Conservation (phyloP, 768 basidiomycete genomes). For the Obba rivulosa region DNA sequence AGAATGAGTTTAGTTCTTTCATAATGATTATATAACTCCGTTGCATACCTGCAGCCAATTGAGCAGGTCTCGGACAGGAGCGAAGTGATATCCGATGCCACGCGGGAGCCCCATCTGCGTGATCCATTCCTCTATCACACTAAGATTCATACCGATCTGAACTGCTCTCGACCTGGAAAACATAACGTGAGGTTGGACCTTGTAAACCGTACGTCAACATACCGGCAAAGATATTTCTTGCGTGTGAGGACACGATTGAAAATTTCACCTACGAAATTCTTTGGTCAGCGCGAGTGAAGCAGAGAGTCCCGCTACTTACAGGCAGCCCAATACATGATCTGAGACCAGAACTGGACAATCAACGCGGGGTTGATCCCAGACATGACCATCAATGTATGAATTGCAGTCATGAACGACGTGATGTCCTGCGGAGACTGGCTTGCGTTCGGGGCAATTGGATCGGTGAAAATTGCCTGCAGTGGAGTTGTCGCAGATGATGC, state of each 20-base stretch:
- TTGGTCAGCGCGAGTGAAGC: conserved; percentile 1
- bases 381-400: conserved; percentile 76
- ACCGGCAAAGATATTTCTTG: conserved; percentile 94
- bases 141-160: conserved; percentile 85
- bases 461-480: conserved; percentile 46
- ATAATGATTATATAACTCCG: conserved; percentile 2
- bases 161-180: conserved; percentile 67
- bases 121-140: conserved; percentile 88
- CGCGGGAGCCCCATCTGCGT: conserved; percentile 73
- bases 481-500: conserved; percentile 3
- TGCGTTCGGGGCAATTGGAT: conserved; percentile 27
- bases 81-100: conserved; percentile 76
- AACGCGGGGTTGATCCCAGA: conserved; percentile 90
- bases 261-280: conserved; percentile 54
- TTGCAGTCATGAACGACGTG: conserved; percentile 75
- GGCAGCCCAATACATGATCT: conserved; percentile 97
- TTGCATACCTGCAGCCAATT: conserved; percentile 74
- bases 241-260: conserved; percentile 85
- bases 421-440: conserved; percentile 42
- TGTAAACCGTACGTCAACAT: conserved; percentile 15
- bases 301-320: conserved; percentile 47
- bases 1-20: conserved; percentile 6
- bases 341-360: conserved; percentile 89
- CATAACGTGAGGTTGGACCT: not conserved
- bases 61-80: conserved; percentile 77